These are phyloP conservation scores for Salix purpurea DNA, from an alignment of 345 rosid species.

Conservation along the genomic window DNA sequence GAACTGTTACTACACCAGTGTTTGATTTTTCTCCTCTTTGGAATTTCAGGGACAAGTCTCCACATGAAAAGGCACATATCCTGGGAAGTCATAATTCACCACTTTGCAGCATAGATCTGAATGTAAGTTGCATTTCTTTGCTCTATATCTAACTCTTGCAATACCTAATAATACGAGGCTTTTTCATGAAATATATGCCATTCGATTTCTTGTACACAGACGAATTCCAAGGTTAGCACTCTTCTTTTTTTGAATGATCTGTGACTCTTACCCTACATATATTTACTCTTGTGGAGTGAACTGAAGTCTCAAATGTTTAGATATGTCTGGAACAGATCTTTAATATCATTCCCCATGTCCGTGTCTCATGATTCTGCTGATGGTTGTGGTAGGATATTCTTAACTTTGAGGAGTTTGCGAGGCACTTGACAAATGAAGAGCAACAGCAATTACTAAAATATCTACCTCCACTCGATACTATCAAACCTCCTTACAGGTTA, in stretches of 20 bases:
- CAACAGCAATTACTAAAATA: constrained; percentile 67
- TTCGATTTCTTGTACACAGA: background rate
- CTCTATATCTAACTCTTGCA: background rate
- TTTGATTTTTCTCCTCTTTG: constrained; percentile 18
- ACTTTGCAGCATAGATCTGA: constrained; percentile 63
- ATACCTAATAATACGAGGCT: background rate
- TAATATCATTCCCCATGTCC: background rate
- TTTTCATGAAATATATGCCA: background rate
- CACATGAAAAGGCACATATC: constrained; percentile 50
- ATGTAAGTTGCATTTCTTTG: constrained; percentile 40
- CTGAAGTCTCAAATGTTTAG: background rate
- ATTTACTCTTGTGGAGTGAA: background rate
- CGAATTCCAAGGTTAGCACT: background rate
- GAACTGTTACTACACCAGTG: background rate
- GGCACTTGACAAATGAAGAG: constrained; percentile 67
- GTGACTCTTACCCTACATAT: background rate
- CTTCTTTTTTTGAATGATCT: background rate
- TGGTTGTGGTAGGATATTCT: constrained; percentile 58
- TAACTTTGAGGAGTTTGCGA: constrained; percentile 68
- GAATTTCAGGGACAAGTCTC: constrained; percentile 67
- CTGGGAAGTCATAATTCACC: constrained; percentile 60
- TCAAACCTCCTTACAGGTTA: constrained; percentile 59
- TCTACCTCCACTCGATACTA: constrained; percentile 62
- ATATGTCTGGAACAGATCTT: background rate
- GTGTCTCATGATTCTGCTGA: constrained; percentile 1